Conservation (phyloP, 2,329 filamentous ascomycete species). For the Penicillium rolfsii region DNA sequence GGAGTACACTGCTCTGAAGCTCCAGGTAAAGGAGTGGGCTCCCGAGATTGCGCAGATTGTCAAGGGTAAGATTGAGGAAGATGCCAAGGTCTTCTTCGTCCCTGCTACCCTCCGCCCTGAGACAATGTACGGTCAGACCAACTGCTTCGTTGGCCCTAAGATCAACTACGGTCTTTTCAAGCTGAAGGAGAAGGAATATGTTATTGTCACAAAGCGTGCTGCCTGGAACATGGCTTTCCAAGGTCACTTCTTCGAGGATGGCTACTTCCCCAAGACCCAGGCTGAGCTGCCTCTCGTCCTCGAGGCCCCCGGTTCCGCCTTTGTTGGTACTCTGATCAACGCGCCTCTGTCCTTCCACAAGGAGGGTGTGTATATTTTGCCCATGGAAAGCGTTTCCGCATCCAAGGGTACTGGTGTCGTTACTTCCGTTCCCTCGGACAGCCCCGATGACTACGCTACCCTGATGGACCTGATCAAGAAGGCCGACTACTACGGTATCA, state of each 20-base stretch:
- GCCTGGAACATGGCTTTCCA: constrained; percentile 98
- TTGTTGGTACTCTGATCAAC: constrained; percentile 85
- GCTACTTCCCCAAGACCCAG: constrained; percentile 60
- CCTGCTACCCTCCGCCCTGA: constrained; percentile 91
- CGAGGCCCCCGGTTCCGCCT: constrained; percentile 74
- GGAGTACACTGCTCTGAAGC: constrained; percentile 90
- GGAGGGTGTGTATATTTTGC: constrained; percentile 81
- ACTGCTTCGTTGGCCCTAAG: constrained; percentile 90
- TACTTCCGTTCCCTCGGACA: constrained; percentile 93
- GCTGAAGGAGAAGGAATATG: constrained; percentile 76
- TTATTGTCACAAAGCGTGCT: constrained; percentile 76
- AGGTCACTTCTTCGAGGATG: constrained; percentile 68
- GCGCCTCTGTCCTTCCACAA: constrained; percentile 87
- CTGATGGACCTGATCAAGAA: constrained; percentile 89
- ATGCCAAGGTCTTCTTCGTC: constrained; percentile 82
- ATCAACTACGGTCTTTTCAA: constrained; percentile 90
- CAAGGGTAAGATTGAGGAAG: constrained; percentile 75
- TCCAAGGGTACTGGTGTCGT: constrained; percentile 97
- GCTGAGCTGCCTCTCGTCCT: constrained; percentile 74
- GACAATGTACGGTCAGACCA: constrained; percentile 98
- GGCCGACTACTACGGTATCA: constrained; percentile 91
- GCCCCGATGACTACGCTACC: constrained; percentile 92
- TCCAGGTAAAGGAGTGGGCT: constrained; percentile 89
- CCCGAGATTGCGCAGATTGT: constrained; percentile 72
- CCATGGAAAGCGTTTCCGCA: constrained; percentile 91